A percentile compares a stretch with the other conserved stretches of the same genome.
phyloP scores from a whole-genome alignment of 2,329 filamentous ascomycete species.

The Colletotrichum sp. region DNA sequence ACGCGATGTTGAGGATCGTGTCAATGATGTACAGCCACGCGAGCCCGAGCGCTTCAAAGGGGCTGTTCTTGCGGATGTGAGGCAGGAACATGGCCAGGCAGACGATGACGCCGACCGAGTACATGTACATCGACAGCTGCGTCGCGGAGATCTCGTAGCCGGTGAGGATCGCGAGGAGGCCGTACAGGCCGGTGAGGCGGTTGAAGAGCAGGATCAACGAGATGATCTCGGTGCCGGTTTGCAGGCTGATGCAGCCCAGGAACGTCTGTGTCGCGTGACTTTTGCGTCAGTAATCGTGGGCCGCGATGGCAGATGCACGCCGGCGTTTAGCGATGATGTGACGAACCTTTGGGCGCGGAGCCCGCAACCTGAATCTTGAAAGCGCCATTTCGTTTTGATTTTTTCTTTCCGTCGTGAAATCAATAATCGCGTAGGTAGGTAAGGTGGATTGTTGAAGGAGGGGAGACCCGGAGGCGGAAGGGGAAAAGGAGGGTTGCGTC shows the following conservation, averaged over 20 bases:
- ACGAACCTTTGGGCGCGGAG: constrained; percentile 32
- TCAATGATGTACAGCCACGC: constrained; percentile 88
- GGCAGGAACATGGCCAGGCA: constrained; percentile 74
- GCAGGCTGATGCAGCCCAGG: constrained; percentile 83
- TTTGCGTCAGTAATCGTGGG: neutral
- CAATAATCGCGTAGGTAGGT: neutral
- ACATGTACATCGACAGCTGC: constrained; percentile 91
- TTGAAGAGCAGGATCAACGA: constrained; percentile 85
- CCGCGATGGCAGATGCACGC: neutral
- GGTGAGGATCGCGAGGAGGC: constrained; percentile 85
- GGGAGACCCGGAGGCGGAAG: neutral
- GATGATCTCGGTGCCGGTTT: constrained; percentile 86
- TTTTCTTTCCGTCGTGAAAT: neutral
- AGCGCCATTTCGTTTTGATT: neutral
- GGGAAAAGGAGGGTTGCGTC: neutral
- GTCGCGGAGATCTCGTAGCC: constrained; percentile 82
- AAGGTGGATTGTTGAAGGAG: neutral
- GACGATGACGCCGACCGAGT: constrained; percentile 76
- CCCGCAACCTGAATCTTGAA: constrained; percentile 24
- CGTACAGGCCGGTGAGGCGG: constrained; percentile 90
- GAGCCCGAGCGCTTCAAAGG: constrained; percentile 79
- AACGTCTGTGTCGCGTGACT: constrained; percentile 70
- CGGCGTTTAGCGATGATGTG: neutral
- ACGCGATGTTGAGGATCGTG: constrained; percentile 79
- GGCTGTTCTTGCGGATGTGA: constrained; percentile 79